A percentile compares a stretch with the other conserved stretches of the same genome.
phyloP scores from a whole-genome alignment of 305 asterid species.

The Solanum hybrid region DNA sequence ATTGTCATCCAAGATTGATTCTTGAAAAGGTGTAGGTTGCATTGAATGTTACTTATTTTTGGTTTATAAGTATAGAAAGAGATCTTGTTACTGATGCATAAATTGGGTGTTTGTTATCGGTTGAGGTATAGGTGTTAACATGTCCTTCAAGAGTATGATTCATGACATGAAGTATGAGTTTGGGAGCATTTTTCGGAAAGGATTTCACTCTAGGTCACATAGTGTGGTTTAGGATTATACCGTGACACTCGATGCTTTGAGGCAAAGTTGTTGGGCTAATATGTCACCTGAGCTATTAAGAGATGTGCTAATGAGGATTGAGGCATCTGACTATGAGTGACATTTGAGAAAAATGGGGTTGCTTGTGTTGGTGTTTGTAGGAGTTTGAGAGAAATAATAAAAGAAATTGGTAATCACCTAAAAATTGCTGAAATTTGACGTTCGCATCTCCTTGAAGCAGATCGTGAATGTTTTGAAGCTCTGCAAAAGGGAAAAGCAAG shows the following conservation, averaged over 20 bases:
- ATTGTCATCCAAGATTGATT: neutral
- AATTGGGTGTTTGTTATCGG: neutral
- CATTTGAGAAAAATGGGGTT: neutral
- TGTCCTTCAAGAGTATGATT: conserved; percentile 70
- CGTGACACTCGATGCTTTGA: neutral
- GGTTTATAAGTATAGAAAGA: no score
- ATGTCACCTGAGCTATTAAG: neutral
- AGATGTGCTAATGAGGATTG: neutral
- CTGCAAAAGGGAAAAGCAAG: neutral
- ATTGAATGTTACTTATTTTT: neutral
- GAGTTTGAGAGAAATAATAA: conserved; percentile 78
- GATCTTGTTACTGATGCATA: neutral
- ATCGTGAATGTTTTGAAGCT: neutral
- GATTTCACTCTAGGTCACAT: conserved; percentile 57
- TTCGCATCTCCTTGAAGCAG: conserved; percentile 85
- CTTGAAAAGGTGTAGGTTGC: neutral
- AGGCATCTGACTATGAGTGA: neutral
- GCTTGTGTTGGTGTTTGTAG: conserved; percentile 1
- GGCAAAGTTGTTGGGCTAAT: neutral
- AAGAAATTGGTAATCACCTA: conserved; percentile 51
- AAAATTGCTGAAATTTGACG: conserved; percentile 48
- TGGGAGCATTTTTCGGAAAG: conserved; percentile 69
- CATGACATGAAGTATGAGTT: conserved; percentile 62
- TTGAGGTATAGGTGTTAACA: conserved; percentile 8
- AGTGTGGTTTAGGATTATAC: neutral